Conservation (phyloP, 2,329 filamentous ascomycete species). For the Pseudopyricularia cyperi region DNA sequence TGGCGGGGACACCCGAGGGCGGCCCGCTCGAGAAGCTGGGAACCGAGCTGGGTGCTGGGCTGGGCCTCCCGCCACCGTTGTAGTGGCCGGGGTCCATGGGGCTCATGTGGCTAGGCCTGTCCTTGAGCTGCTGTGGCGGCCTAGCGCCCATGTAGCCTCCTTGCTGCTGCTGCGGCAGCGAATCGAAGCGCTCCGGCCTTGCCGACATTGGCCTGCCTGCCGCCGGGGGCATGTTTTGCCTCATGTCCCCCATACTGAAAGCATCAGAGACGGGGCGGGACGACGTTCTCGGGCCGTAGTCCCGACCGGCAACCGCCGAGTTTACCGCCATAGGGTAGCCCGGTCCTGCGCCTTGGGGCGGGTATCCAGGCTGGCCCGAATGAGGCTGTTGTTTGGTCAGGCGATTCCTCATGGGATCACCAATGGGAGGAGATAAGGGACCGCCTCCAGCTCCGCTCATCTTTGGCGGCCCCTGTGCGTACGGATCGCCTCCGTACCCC, state of each 20-base stretch:
- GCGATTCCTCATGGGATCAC: constrained; percentile 21
- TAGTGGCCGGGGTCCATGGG: constrained; percentile 13
- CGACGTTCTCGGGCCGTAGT: constrained; percentile 25
- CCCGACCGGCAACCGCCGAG: constrained; percentile 16
- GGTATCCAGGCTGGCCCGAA: constrained; percentile 4
- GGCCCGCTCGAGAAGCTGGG: constrained; percentile 11
- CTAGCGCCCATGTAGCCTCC: background rate
- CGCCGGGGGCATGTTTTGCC: constrained; percentile 1
- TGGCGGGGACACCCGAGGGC: background rate
- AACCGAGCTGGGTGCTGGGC: constrained; percentile 11
- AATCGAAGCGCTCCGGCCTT: constrained; percentile 16
- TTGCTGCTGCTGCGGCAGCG: constrained; percentile 7
- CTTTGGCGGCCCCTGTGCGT: background rate
- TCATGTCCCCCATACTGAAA: constrained; percentile 9
- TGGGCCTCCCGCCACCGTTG: constrained; percentile 2
- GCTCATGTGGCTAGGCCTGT: constrained; percentile 12
- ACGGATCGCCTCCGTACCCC: constrained; percentile 4
- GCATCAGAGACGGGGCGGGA: constrained; percentile 16
- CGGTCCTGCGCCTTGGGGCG: constrained; percentile 7
- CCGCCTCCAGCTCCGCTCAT: constrained; percentile 10
- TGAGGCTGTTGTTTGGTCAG: constrained; percentile 20
- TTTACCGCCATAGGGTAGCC: background rate
- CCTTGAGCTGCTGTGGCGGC: constrained; percentile 10
- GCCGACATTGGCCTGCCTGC: constrained; percentile 12
- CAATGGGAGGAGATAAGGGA: constrained; percentile 12